phyloP scores from a whole-genome alignment of 371 early-diverging fungal species.

The Batkoa obscura region DNA sequence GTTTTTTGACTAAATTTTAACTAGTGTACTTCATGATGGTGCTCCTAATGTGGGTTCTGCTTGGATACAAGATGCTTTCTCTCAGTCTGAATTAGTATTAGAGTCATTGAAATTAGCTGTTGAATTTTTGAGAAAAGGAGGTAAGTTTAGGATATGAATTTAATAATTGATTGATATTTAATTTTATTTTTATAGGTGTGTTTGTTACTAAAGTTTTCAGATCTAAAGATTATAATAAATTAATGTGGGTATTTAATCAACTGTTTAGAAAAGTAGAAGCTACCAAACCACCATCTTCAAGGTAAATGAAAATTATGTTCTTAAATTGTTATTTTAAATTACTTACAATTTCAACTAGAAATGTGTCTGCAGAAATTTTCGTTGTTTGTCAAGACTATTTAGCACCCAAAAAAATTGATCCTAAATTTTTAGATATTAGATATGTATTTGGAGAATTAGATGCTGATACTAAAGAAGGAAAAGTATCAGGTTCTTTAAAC shows the following conservation, averaged over 20 bases:
- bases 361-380: slow-evolving; percentile 99
- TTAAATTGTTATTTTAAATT: not conserved
- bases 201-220: slow-evolving; percentile 99
- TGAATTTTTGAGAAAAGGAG: slow-evolving; percentile 86
- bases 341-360: slow-evolving; percentile 16
- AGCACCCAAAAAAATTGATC: slow-evolving; percentile 92
- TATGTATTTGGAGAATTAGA: slow-evolving; percentile 86
- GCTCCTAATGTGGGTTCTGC: slow-evolving; percentile 99
- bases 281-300: slow-evolving; percentile 98
- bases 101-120: slow-evolving; percentile 90
- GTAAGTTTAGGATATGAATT: slow-evolving; percentile 15
- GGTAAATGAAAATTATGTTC: slow-evolving; percentile 14
- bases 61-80: slow-evolving; percentile 97
- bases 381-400: slow-evolving; percentile 91
- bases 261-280: slow-evolving; percentile 96
- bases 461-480: slow-evolving; percentile 21
- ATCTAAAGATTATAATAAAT: slow-evolving; percentile 97
- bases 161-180: not conserved
- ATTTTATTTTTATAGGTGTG: no score
- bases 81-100: slow-evolving; percentile 93
- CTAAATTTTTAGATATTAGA: slow-evolving; percentile 83
- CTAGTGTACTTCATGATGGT: slow-evolving; percentile 96
- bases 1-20: not conserved
- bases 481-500: slow-evolving; percentile 20
- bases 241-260: slow-evolving; percentile 96